Evolutionary conservation across 2,329 filamentous ascomycete genomes (phyloP).

Genomic region (Cladophialophora immunda): DNA sequence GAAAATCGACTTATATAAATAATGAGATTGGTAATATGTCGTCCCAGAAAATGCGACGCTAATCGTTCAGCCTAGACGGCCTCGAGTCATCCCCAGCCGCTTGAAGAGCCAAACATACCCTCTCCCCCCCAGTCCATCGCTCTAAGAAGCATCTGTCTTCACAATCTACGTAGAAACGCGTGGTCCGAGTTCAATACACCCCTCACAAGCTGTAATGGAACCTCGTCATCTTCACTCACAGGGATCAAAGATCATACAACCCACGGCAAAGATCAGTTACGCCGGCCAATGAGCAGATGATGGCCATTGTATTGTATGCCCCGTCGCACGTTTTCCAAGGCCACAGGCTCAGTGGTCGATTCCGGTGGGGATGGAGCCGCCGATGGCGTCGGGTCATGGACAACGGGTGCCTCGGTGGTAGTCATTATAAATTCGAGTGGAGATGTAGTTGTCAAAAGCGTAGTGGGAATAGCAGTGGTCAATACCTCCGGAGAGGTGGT

Average conservation of each 20-base stretch:
- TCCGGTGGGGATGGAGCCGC: not conserved
- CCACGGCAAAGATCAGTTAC: not conserved
- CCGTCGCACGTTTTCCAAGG: slow-evolving; percentile 1
- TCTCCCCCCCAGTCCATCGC: not conserved
- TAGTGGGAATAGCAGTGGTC: not conserved
- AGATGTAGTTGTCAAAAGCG: not conserved
- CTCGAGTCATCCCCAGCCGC: not conserved
- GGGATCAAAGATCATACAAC: not conserved
- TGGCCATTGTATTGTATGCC: not conserved
- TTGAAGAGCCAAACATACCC: not conserved
- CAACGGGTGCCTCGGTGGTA: not conserved
- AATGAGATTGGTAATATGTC: not conserved
- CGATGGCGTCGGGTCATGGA: not conserved
- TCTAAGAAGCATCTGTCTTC: not conserved
- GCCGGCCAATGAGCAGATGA: not conserved
- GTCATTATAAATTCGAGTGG: not conserved
- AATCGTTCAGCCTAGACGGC: not conserved
- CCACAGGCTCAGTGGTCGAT: not conserved
- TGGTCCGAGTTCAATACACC: not conserved
- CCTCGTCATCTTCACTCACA: not conserved
- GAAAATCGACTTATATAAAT: not conserved
- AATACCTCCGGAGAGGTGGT: not conserved
- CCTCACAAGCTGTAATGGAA: not conserved
- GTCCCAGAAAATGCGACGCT: not conserved
- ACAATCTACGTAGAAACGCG: not conserved